Percentiles rank a stretch among this genome's conserved stretches.
Conservation (phyloP, 75 land plant species). For the Selaginella tamariscina region DNA sequence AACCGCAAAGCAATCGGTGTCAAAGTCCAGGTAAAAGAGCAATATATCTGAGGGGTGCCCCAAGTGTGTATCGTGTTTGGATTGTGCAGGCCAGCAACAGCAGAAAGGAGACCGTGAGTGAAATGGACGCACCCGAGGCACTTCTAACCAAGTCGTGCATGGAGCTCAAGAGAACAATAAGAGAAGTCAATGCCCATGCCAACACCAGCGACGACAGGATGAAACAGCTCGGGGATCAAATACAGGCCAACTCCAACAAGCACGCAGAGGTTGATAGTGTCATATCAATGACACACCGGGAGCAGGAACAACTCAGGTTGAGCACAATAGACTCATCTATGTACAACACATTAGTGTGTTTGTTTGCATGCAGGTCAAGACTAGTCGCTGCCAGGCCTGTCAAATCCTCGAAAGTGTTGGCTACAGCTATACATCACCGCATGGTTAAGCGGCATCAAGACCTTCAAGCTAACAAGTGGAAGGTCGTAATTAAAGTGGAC, state of each 20-base stretch:
- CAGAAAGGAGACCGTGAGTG: constrained; percentile 17
- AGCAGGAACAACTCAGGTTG: constrained; percentile 14
- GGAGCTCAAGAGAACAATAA: constrained; percentile 13
- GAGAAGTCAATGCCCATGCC: constrained; percentile 4
- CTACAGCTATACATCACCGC: constrained; percentile 30
- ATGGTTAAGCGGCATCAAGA: constrained; percentile 26
- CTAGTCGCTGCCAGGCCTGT: constrained; percentile 1
- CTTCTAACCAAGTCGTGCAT: not conserved
- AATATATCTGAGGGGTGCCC: not conserved
- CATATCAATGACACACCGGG: not conserved
- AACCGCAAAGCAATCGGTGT: constrained; percentile 21
- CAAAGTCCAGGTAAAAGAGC: constrained; percentile 19
- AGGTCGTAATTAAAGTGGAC: constrained; percentile 10
- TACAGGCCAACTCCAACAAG: constrained; percentile 1
- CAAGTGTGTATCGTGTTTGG: not conserved
- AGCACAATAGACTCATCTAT: not conserved
- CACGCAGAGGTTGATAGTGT: not conserved
- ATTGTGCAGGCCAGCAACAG: constrained; percentile 20
- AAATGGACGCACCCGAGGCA: constrained; percentile 12
- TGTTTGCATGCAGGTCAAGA: constrained; percentile 8
- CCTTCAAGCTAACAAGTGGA: constrained; percentile 26
- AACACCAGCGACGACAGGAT: constrained; percentile 9
- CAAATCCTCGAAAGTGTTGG: constrained; percentile 16
- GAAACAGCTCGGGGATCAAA: constrained; percentile 11
- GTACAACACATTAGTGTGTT: not conserved